Evolutionary conservation across 2,329 filamentous ascomycete species (phyloP), one percentile per base, ranked within the genome.

Genomic region (Colletotrichum destructivum): DNA sequence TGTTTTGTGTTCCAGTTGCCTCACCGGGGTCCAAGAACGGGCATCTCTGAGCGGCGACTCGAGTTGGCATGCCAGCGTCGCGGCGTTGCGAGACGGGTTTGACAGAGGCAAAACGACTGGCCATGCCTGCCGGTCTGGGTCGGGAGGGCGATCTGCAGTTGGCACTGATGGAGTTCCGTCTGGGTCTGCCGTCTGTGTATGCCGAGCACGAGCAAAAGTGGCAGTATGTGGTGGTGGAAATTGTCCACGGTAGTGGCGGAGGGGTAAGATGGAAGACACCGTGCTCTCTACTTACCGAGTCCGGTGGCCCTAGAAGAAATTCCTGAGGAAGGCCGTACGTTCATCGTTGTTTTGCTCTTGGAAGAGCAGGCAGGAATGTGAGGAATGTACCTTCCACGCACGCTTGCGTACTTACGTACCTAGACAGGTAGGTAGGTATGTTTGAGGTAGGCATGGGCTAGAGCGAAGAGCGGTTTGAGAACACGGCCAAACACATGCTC

Each of bases 11-110:
- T 38, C 38, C 42, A 23, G 62, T 47, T 42, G 23, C 23, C 35
- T 21, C 26, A 2, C 13, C 11, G 15, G 15, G 59, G 59, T 35
- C 26, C 4, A 51, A 40, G 35, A 42, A 42, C 35, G 15, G 35
- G 54, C 54, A 35, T 69, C 52, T 65, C 62, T 59, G 62, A 49
- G 68, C 57, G 63, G 63, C 67, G 62, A 71, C 68, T 40, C 15
- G 42, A 67, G 63, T 56, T 71, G 56, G 57, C 68, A 68, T 67
- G 68, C 51, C 56, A 71, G 63, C 51, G 63, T 51, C 31, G 68
- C 57, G 42, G 68, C 56, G 49, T 49, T 68, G 63, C 64, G 61
- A 42, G n/a, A 59, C 56, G 44, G 51, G 46, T 66, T 71, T 71
- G 63, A 62, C 63, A 67, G 4, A 67, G 23, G 56, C 23, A 56